These are phyloP conservation scores for Pichia sp. DNA, from an alignment of 1,139 yeast genomes.

Conservation along the genomic window DNA sequence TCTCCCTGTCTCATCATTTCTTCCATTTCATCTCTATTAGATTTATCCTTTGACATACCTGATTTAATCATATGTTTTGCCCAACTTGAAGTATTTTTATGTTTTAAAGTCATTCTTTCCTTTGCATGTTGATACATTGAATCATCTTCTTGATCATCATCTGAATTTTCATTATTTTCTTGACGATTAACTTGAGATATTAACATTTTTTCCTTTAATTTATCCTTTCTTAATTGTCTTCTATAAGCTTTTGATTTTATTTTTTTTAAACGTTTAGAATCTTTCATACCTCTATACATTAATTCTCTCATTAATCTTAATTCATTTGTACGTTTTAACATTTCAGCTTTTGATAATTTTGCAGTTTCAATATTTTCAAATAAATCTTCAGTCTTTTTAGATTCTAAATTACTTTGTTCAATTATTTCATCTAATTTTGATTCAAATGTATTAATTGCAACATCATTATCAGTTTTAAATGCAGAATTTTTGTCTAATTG, in stretches of 20 bases:
- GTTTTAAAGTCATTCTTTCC: constrained; percentile 88
- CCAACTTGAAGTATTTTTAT: constrained; percentile 85
- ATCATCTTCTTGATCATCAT: constrained; percentile 47
- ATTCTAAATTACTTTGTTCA: constrained; percentile 65
- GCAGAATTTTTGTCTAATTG: constrained; percentile 43
- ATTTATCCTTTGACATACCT: constrained; percentile 82
- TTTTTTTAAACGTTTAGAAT: constrained; percentile 85
- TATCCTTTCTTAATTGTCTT: constrained; percentile 79
- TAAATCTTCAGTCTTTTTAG: constrained; percentile 59
- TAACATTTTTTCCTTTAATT: constrained; percentile 59
- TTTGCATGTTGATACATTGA: constrained; percentile 70
- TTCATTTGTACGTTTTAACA: constrained; percentile 71
- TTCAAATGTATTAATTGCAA: constrained; percentile 60
- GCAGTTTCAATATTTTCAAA: constrained; percentile 88
- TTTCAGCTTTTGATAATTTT: constrained; percentile 72
- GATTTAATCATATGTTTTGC: constrained; percentile 85
- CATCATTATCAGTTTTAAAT: constrained; percentile 42
- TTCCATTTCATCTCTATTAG: constrained; percentile 81
- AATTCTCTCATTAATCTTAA: constrained; percentile 88
- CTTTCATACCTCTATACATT: constrained; percentile 90
- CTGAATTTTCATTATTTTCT: constrained; percentile 47
- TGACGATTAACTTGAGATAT: constrained; percentile 31
- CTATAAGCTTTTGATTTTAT: constrained; percentile 89
- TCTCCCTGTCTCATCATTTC: constrained; percentile 92
- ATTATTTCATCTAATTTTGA: constrained; percentile 56